Evolutionary conservation across 2,329 filamentous ascomycete species (phyloP).

Genomic region (Mollisia scopiformis): DNA sequence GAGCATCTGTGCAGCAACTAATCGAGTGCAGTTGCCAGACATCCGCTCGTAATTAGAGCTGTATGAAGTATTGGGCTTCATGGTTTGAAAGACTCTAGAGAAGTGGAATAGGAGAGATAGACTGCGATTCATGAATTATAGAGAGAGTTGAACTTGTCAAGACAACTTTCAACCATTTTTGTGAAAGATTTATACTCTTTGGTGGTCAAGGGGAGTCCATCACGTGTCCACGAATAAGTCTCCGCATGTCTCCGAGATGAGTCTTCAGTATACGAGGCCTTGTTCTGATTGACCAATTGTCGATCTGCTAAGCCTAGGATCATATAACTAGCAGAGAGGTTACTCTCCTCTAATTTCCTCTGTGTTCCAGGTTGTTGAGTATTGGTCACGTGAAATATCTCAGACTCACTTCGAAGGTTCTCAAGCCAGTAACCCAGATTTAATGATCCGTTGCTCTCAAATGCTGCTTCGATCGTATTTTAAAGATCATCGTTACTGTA

Average conservation of each 20-base stretch:
- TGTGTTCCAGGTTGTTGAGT: too few relatives aligned
- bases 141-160: not conserved
- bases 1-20: slow-evolving; percentile 6
- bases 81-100: not conserved
- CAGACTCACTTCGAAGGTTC: too few relatives aligned
- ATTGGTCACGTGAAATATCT: too few relatives aligned
- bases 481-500: too few relatives aligned
- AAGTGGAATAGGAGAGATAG: not conserved
- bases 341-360: too few relatives aligned
- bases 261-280: not conserved
- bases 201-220: not conserved
- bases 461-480: too few relatives aligned
- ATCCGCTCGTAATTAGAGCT: slow-evolving; percentile 9
- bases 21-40: slow-evolving; percentile 12
- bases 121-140: not conserved
- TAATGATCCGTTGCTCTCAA: too few relatives aligned
- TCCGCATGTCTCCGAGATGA: not conserved
- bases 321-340: too few relatives aligned
- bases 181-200: too few relatives aligned
- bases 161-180: not conserved
- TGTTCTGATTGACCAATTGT: not conserved
- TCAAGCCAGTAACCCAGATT: too few relatives aligned
- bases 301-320: too few relatives aligned
- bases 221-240: not conserved
- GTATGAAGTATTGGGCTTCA: not conserved